Conservation (phyloP, 208 protist species). For the Acanthamoeba polyphaga region DNA sequence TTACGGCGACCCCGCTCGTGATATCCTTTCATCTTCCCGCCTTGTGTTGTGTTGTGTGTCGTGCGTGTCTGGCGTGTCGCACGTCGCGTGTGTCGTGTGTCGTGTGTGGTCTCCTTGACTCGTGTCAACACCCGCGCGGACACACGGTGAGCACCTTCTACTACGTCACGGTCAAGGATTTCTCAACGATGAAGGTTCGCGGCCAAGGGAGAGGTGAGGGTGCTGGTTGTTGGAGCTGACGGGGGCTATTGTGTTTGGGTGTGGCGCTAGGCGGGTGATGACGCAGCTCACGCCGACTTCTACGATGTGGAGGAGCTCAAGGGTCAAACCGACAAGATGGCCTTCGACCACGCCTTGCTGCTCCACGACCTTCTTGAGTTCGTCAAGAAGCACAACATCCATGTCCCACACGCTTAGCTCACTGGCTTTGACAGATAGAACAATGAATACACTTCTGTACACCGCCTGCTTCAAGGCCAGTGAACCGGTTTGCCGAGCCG, state of each 20-base stretch:
- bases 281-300: constrained; percentile 21
- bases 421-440: neutral
- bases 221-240: neutral
- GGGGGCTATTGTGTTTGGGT: neutral
- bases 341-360: constrained; percentile 35
- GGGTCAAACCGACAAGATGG: neutral
- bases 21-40: neutral
- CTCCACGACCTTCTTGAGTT: constrained; percentile 32
- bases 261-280: constrained; percentile 1
- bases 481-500: too few species aligned
- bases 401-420: neutral
- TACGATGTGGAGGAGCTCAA: constrained; percentile 64
- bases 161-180: constrained; percentile 40
- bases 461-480: too few species aligned
- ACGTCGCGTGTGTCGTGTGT: neutral
- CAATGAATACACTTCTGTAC: too few species aligned
- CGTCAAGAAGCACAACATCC: constrained; percentile 35
- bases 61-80: neutral
- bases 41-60: neutral
- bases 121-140: constrained; percentile 4
- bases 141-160: constrained; percentile 44
- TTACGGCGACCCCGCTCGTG: constrained; percentile 40
- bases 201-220: neutral
- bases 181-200: neutral
- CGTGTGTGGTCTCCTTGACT: neutral